phyloP scores from a whole-genome alignment of 441 rosid genomes.

The Arabidopsis hybrid region DNA sequence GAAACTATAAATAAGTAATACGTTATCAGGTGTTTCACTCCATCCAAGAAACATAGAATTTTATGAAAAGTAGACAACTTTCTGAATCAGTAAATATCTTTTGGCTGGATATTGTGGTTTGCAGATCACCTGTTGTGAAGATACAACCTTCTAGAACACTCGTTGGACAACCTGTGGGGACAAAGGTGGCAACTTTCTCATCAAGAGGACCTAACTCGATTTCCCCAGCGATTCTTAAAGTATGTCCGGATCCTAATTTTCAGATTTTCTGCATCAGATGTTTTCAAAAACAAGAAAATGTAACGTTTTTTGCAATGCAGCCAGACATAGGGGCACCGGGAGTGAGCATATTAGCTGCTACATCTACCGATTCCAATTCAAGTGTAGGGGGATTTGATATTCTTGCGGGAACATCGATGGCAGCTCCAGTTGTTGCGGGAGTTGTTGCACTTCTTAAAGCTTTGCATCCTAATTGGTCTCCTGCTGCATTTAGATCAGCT shows the following conservation, averaged over 20 bases:
- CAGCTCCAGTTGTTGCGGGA: conserved; percentile 47
- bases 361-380: conserved; percentile 26
- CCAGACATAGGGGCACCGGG: conserved; percentile 64
- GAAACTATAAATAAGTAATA: background rate
- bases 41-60: background rate
- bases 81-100: background rate
- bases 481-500: conserved; percentile 42
- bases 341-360: conserved; percentile 54
- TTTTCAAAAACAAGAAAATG: background rate
- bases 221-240: conserved; percentile 50
- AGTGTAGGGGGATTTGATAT: conserved; percentile 36
- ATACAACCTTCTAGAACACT: conserved; percentile 48
- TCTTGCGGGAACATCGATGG: conserved; percentile 52
- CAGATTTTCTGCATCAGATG: background rate
- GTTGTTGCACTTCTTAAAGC: conserved; percentile 47
- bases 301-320: conserved; percentile 28
- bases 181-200: conserved; percentile 53
- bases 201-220: conserved; percentile 56
- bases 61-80: background rate
- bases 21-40: background rate
- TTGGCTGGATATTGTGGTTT: background rate
- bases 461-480: conserved; percentile 49
- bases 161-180: conserved; percentile 42
- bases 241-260: conserved; percentile 1
- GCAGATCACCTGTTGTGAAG: conserved; percentile 49